Percentiles rank a stretch among this genome's conserved stretches.
Evolutionary conservation across 2,329 filamentous ascomycete species (phyloP).

Genomic region (Tolypocladium tundrense): DNA sequence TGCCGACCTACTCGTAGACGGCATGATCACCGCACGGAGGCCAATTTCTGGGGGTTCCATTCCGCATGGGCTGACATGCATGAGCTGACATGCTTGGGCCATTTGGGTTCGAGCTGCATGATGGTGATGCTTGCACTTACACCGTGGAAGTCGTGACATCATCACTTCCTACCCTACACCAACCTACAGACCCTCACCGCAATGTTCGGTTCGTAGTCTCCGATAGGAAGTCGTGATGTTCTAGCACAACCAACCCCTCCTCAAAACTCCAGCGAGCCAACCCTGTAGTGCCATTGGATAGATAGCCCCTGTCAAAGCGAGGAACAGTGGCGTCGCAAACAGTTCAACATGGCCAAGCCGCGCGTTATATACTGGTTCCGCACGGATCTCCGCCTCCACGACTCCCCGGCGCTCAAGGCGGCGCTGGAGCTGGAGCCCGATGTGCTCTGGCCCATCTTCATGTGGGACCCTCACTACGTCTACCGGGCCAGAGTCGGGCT

Average conservation of each 20-base stretch:
- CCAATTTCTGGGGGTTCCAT: too few species aligned
- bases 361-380: slow-evolving; percentile 68
- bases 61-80: too few species aligned
- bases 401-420: slow-evolving; percentile 63
- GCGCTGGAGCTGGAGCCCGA: slow-evolving; percentile 60
- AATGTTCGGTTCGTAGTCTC: not conserved
- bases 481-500: slow-evolving; percentile 59
- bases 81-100: not conserved
- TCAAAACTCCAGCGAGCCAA: not conserved
- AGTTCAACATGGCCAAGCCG: slow-evolving; percentile 17
- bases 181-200: not conserved
- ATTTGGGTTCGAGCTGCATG: not conserved
- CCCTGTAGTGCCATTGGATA: not conserved
- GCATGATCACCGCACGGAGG: too few species aligned
- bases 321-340: not conserved
- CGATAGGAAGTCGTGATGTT: too few species aligned
- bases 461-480: slow-evolving; percentile 74
- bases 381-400: slow-evolving; percentile 67
- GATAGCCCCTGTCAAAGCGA: not conserved
- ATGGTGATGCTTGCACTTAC: not conserved
- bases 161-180: not conserved
- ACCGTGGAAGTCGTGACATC: not conserved
- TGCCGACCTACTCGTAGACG: too few species aligned
- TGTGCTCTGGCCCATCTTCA: slow-evolving; percentile 65
- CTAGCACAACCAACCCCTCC: not conserved